These are phyloP conservation scores for Solanum hybrid DNA, from an alignment of 305 asterid genomes.

Conservation along the genomic window DNA sequence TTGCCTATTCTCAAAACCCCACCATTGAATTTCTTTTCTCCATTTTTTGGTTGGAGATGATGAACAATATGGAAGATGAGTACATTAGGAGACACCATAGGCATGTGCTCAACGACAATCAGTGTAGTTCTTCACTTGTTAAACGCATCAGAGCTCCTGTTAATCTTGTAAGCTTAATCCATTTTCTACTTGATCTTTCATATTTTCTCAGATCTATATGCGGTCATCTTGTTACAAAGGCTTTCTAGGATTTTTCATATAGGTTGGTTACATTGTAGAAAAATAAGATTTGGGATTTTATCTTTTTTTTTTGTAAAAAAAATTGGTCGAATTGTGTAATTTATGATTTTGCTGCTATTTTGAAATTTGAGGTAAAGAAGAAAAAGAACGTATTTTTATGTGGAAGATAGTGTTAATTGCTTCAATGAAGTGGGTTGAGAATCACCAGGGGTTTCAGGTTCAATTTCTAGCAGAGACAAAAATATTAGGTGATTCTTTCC, in stretches of 20 bases:
- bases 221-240: background rate
- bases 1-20: background rate
- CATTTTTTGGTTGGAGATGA: slow-evolving; percentile 15
- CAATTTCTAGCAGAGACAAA: background rate
- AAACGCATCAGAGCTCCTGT: slow-evolving; percentile 83
- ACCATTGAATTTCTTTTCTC: background rate
- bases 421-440: background rate
- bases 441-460: rapidly evolving
- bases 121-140: slow-evolving; percentile 70
- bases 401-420: background rate
- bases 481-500: background rate
- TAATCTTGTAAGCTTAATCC: slow-evolving; percentile 55
- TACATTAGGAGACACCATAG: slow-evolving; percentile 65
- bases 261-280: background rate
- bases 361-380: background rate
- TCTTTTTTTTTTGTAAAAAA: too few relatives aligned
- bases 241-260: background rate
- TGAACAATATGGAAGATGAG: slow-evolving; percentile 48
- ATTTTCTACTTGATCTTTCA: background rate
- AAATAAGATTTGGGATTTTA: background rate
- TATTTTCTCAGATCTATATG: slow-evolving; percentile 2
- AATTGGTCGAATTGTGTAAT: background rate
- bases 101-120: slow-evolving; percentile 54
- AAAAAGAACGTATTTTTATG: background rate
- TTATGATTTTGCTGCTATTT: background rate